Evolutionary conservation across 345 rosid species (phyloP).

Genomic region (Citrus sp.): DNA sequence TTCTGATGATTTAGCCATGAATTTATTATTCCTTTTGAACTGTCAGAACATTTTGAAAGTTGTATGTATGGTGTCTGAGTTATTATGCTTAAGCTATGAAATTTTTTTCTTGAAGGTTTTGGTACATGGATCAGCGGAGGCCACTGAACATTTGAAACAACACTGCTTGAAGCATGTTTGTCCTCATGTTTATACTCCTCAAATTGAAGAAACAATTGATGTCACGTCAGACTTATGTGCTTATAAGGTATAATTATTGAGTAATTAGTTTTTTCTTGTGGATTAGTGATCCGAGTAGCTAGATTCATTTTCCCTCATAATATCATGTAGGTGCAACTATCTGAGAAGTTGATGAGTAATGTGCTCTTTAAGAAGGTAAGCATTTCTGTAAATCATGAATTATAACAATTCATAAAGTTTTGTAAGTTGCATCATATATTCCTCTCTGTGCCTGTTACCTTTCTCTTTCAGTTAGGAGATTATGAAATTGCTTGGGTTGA

Average conservation of each 20-base stretch:
- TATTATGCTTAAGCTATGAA: not conserved
- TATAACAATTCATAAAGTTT: not conserved
- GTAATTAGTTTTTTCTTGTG: not conserved
- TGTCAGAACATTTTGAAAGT: not conserved
- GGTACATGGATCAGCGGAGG: conserved; percentile 97
- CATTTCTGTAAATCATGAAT: not conserved
- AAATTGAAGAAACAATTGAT: conserved; percentile 84
- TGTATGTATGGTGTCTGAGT: not conserved
- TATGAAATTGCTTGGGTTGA: conserved; percentile 93
- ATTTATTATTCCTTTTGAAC: not conserved
- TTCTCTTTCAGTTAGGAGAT: conserved; percentile 70
- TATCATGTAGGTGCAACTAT: conserved; percentile 78
- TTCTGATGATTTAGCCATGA: not conserved
- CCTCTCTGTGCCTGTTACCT: conserved; percentile 1
- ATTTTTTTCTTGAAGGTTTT: conserved; percentile 54
- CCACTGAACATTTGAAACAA: conserved; percentile 95
- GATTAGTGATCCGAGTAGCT: not conserved
- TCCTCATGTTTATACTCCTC: conserved; percentile 90
- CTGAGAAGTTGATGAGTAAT: conserved; percentile 94
- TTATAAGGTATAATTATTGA: conserved; percentile 57
- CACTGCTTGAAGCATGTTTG: conserved; percentile 81
- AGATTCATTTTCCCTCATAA: conserved; percentile 13
- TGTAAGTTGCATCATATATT: not conserved
- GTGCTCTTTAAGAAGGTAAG: conserved; percentile 90
- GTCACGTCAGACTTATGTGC: conserved; percentile 97